Conservation (phyloP, 345 rosid species). For the Cardamine occulta region DNA sequence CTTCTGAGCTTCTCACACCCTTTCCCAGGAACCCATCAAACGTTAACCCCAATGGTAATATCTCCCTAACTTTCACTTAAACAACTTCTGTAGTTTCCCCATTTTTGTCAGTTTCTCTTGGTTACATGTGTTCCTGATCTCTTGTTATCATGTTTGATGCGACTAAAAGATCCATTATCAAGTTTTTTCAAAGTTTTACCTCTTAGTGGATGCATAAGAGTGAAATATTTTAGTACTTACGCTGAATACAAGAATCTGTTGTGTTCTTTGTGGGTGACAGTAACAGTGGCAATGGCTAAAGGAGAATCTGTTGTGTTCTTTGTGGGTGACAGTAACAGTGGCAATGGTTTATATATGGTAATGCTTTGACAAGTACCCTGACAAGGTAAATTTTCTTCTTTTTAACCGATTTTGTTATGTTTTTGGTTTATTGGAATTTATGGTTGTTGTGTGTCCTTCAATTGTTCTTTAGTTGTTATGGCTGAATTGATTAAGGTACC, state of each 20-base stretch:
- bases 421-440: too few relatives aligned
- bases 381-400: too few relatives aligned
- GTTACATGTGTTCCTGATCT: conserved; percentile 15
- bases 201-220: conserved; percentile 1
- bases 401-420: too few relatives aligned
- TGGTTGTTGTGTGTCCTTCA: too few relatives aligned
- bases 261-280: conserved; percentile 21
- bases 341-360: too few relatives aligned
- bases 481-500: too few relatives aligned
- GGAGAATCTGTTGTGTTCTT: too few relatives aligned
- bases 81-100: neutral
- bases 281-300: conserved; percentile 27
- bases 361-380: too few relatives aligned
- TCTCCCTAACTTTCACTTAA: conserved; percentile 2
- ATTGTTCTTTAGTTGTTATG: too few relatives aligned
- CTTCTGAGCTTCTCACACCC: conserved; percentile 61
- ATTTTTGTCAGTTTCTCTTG: conserved; percentile 55
- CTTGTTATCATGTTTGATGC: conserved; percentile 7
- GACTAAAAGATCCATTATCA: neutral
- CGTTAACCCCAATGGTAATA: conserved; percentile 34
- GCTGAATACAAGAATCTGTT: conserved; percentile 3
- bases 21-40: conserved; percentile 28
- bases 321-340: too few relatives aligned
- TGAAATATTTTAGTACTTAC: neutral
- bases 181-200: neutral